Evolutionary conservation across 2,329 filamentous ascomycete species (phyloP), one percentile per base, ranked within the genome.

Genomic region (Nemania diffusa): DNA sequence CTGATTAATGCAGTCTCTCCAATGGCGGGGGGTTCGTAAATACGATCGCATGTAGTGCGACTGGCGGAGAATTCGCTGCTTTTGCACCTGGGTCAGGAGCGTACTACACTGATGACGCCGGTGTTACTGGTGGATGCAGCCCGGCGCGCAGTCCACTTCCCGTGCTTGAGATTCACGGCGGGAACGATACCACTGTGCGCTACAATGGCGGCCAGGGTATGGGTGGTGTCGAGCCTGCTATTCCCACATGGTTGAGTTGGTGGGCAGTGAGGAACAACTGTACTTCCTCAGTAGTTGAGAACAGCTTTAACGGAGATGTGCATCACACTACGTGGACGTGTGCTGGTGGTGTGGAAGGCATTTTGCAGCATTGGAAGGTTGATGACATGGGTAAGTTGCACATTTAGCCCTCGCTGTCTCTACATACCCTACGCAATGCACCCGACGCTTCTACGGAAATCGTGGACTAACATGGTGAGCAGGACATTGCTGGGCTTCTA

Each of bases 11-110:
- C 22, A 75, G 75, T 17, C 74, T 81, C 68, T 85, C 83, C 2
- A 85, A 82, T 65, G 83, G 84, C 22, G 82, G 80, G 32, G 83
- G 82, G 2, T 85, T 85, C 71, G 78, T 85, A 37, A 80, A 81
- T 32, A 80, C 79, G 0, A 75, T 85, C 42, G 83, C 83, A 1
- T 85, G 83, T 72, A 80, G 78, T 65, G 67, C 76, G 5, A 77
- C 83, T 1, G 81, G 81, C 24, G 75, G 68, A 3, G 73, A 81
- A 26, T 84, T 85, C 73, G 79, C 79, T 0, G 83, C 81, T 6
- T 82, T 84, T 57, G 83, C 83, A 3, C 76, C 82, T 1, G 80
- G 78, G 4, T 83, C 82, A 0, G 82, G 82, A 0, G 76, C 83
- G 0, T 84, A 81, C 71, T 85, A 84, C 69, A 82, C 79, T 0